These are phyloP conservation scores for Miamiensis avidus DNA, from an alignment of 169 alveolate genomes.

Conservation along the genomic window DNA sequence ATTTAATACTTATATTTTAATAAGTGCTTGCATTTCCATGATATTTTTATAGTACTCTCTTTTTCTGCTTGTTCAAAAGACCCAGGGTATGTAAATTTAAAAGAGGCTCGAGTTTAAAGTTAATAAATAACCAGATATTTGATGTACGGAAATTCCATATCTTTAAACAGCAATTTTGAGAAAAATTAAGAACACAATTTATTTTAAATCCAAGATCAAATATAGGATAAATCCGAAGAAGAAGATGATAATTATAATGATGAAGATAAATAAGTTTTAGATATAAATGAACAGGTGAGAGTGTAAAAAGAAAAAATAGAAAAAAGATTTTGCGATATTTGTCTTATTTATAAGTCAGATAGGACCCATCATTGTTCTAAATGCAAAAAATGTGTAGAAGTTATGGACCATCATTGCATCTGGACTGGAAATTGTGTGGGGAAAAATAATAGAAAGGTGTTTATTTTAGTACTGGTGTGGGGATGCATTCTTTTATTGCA, in stretches of 20 bases:
- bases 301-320: neutral
- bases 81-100: neutral
- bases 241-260: too few species aligned
- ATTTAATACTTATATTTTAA: too few species aligned
- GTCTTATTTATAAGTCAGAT: slow-evolving; percentile 69
- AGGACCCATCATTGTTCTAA: slow-evolving; percentile 87
- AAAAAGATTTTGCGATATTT: neutral
- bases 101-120: neutral
- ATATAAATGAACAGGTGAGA: neutral
- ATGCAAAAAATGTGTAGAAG: slow-evolving; percentile 77
- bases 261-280: too few species aligned
- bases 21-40: neutral
- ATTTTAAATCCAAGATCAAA: too few species aligned
- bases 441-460: slow-evolving; percentile 62
- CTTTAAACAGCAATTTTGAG: neutral
- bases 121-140: too few species aligned
- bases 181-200: neutral
- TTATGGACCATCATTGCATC: slow-evolving; percentile 93
- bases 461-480: slow-evolving; percentile 54
- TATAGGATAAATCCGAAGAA: neutral
- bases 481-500: slow-evolving; percentile 31
- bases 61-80: neutral
- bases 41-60: neutral
- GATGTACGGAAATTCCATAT: neutral
- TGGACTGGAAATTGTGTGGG: slow-evolving; percentile 89